Evolutionary conservation across 2,329 filamentous ascomycete genomes (phyloP).

Genomic region (Cladosporium colombiae): DNA sequence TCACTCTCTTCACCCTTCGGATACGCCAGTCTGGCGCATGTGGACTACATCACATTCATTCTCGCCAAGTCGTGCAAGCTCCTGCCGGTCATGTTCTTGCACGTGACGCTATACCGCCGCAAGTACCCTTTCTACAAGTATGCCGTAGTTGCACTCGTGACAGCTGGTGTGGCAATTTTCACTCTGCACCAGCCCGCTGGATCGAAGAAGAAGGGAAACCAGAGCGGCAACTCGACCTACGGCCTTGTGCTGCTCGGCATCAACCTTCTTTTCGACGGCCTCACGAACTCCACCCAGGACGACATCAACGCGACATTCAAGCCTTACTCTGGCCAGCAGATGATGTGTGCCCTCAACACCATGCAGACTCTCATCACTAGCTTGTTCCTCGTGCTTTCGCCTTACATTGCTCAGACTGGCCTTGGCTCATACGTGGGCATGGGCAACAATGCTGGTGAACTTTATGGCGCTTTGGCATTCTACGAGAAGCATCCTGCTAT

Average conservation of each 20-base stretch:
- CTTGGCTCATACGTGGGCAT: conserved; percentile 47
- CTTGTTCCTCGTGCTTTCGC: conserved; percentile 73
- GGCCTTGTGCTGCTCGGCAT: conserved; percentile 81
- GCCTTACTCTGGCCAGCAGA: conserved; percentile 87
- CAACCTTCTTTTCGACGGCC: conserved; percentile 91
- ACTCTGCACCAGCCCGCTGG: conserved; percentile 69
- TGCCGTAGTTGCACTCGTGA: conserved; percentile 86
- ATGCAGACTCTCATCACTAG: conserved; percentile 78
- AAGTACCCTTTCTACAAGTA: conserved; percentile 96
- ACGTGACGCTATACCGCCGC: conserved; percentile 86
- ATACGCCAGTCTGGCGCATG: conserved; percentile 86
- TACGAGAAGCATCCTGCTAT: conserved; percentile 77
- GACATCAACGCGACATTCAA: conserved; percentile 80
- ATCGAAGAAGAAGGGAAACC: conserved; percentile 35
- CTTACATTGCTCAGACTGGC: conserved; percentile 69
- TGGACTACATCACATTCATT: conserved; percentile 98
- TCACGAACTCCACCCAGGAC: conserved; percentile 96
- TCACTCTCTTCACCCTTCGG: conserved; percentile 93
- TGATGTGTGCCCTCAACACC: conserved; percentile 98
- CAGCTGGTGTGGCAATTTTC: conserved; percentile 89
- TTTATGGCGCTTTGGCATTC: conserved; percentile 77
- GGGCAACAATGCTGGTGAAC: conserved; percentile 66
- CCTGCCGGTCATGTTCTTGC: conserved; percentile 96
- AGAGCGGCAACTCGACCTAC: conserved; percentile 64
- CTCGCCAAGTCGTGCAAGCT: conserved; percentile 98